Percentiles rank a stretch among this genome's conserved stretches.
These are phyloP conservation scores for Fragaria vesca DNA, from an alignment of 306 rosid genomes.

Conservation along the genomic window DNA sequence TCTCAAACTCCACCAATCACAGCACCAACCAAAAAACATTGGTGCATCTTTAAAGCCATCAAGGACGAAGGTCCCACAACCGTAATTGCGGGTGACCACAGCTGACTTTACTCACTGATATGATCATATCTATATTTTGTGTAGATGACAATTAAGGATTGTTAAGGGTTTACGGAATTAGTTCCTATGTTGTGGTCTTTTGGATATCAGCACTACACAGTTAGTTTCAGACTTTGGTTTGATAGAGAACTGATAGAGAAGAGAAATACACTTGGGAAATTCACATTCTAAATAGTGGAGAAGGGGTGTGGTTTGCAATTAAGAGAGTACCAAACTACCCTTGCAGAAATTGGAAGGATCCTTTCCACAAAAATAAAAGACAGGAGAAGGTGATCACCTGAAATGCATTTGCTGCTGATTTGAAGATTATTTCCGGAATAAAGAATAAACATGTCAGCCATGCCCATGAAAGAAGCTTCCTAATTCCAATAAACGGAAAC, in stretches of 20 bases:
- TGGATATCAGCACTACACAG: not conserved
- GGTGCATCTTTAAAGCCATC: not conserved
- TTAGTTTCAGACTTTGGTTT: not conserved
- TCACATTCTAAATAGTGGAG: not conserved
- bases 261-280: not conserved
- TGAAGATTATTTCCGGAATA: constrained; percentile 74
- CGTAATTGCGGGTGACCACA: not conserved
- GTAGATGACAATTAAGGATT: not conserved
- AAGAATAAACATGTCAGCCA: constrained; percentile 95
- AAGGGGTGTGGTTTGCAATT: not conserved
- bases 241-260: not conserved
- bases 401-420: constrained; percentile 69
- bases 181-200: not conserved
- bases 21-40: too few relatives aligned
- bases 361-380: not conserved
- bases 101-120: not conserved
- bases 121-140: too few relatives aligned
- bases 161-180: not conserved
- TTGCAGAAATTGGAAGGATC: not conserved
- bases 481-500: constrained; percentile 33
- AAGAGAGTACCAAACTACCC: not conserved
- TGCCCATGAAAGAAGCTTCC: constrained; percentile 99
- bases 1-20: too few relatives aligned
- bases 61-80: not conserved
- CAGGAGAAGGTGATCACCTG: constrained; percentile 47